These are phyloP conservation scores for Pseudognaphalium luteoalbum DNA, from an alignment of 129 eudicot genomes.

Conservation along the genomic window DNA sequence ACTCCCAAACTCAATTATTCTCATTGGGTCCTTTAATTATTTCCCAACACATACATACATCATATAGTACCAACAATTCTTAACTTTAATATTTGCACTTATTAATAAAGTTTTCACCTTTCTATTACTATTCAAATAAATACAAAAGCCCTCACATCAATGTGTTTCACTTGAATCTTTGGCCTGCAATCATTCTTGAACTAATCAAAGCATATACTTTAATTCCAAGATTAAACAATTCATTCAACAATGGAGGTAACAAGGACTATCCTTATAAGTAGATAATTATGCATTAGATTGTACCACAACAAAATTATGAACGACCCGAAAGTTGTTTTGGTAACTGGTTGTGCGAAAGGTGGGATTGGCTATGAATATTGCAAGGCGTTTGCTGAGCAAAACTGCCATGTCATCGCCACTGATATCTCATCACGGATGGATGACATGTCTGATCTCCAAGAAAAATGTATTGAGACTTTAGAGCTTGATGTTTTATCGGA, in stretches of 20 bases:
- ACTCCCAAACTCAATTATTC: slow-evolving; percentile 21
- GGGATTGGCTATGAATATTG: slow-evolving; percentile 85
- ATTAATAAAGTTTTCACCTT: slow-evolving; percentile 25
- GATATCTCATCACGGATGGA: slow-evolving; percentile 50
- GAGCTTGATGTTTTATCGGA: slow-evolving; percentile 75
- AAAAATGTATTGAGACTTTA: slow-evolving; percentile 45
- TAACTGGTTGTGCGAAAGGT: slow-evolving; percentile 84
- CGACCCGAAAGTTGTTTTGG: slow-evolving; percentile 52
- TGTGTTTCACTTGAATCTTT: not conserved
- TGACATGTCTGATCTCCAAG: slow-evolving; percentile 47
- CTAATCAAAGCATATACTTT: slow-evolving; percentile 33
- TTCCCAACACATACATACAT: slow-evolving; percentile 23
- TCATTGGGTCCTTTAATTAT: slow-evolving; percentile 23
- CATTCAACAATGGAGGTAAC: slow-evolving; percentile 7
- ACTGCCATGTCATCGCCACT: slow-evolving; percentile 65
- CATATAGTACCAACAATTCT: slow-evolving; percentile 31
- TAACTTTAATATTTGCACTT: not conserved
- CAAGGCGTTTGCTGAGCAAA: slow-evolving; percentile 73
- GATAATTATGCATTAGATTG: not conserved
- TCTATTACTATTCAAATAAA: slow-evolving; percentile 10
- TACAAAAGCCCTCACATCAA: slow-evolving; percentile 16
- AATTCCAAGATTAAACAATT: slow-evolving; percentile 26
- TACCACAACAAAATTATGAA: slow-evolving; percentile 31
- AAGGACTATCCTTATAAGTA: slow-evolving; percentile 11
- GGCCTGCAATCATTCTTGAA: slow-evolving; percentile 32